Evolutionary conservation across 2,329 filamentous ascomycete species (phyloP), one percentile per base, ranked within the genome.

Genomic region (Neoarthrinium moseri): DNA sequence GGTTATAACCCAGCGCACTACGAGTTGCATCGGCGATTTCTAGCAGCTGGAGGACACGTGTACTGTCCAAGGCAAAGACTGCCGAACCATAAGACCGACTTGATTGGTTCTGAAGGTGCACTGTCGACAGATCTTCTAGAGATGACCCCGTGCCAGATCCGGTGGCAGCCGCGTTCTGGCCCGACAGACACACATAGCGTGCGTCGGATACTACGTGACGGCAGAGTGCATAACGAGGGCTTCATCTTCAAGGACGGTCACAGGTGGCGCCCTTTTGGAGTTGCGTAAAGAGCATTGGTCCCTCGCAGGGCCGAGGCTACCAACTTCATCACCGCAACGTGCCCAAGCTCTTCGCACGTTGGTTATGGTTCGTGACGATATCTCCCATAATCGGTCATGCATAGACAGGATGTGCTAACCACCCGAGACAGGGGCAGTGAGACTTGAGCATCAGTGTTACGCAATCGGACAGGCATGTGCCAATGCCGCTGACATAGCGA

Each of bases 181-280:
- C n/a, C 49, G 3, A 55, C 55, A n/a, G 57, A 60, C 38, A 53
- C 51, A 5, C 57, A 60, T 37, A 50, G 52, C 17, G 51, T 56
- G 13, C 51, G 53, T 22, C 51, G 57, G 18, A 50, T 59, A 6
- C 43, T 59, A 17, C 51, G 50, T 4, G 50, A 54, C 35, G 49
- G 50, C 12, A 33, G 44, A 5, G 51, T 54, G 17, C 51, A 53
- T 37, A 57, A 57, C 39, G 56, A 60, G 32, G 54, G 55, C 11
- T 50, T 53, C 23, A 50, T 59, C 29, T 56, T 50, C 47, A 55
- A 51, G 30, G 44, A 54, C 27, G 46, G 46, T 5, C 52, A 53
- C 38, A 21, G 27, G 34, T 52, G 52, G 49, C 49, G 52, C 12
- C 52, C 51, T 10, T 53, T 53, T 33, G 49, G 49, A 5, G 43